Conservation (phyloP, 2,329 filamentous ascomycete species). For the Aspergillus pseudotamarii region DNA sequence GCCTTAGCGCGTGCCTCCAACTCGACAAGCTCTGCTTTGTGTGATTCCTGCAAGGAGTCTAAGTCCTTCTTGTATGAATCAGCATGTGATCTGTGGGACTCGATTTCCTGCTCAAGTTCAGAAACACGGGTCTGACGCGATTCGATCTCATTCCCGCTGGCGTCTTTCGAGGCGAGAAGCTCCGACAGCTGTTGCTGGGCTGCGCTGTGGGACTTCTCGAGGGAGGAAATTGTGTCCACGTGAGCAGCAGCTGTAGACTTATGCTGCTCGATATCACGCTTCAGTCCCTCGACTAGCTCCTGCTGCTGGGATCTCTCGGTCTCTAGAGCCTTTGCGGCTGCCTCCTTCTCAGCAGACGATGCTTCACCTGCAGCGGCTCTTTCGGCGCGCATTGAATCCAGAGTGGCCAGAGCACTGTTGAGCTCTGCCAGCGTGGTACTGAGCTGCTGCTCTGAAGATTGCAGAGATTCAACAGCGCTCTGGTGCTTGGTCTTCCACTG, state of each 20-base stretch:
- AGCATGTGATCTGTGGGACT: constrained; percentile 58
- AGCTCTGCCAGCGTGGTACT: constrained; percentile 72
- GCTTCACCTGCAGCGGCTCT: constrained; percentile 38
- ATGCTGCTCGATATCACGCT: constrained; percentile 78
- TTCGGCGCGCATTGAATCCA: constrained; percentile 51
- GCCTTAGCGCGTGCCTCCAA: constrained; percentile 42
- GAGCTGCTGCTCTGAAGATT: constrained; percentile 72
- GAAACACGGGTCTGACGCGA: constrained; percentile 47
- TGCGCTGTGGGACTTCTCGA: constrained; percentile 71
- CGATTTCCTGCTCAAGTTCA: constrained; percentile 60
- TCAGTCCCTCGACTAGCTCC: constrained; percentile 63
- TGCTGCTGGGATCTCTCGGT: constrained; percentile 61
- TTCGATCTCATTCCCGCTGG: constrained; percentile 55
- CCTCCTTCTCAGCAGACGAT: constrained; percentile 37
- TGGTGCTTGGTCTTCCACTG: constrained; percentile 78
- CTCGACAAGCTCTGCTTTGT: constrained; percentile 48
- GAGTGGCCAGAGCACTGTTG: constrained; percentile 64
- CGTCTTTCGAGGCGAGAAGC: constrained; percentile 62
- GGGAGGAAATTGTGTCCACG: constrained; percentile 67
- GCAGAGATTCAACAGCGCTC: constrained; percentile 69
- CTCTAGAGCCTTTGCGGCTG: constrained; percentile 50
- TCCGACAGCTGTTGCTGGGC: constrained; percentile 70
- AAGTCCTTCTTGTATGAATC: constrained; percentile 58
- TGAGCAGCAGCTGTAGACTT: constrained; percentile 72
- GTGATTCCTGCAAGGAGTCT: constrained; percentile 56